phyloP scores from a whole-genome alignment of 2,329 filamentous ascomycete genomes.

The Amauroascus niger region DNA sequence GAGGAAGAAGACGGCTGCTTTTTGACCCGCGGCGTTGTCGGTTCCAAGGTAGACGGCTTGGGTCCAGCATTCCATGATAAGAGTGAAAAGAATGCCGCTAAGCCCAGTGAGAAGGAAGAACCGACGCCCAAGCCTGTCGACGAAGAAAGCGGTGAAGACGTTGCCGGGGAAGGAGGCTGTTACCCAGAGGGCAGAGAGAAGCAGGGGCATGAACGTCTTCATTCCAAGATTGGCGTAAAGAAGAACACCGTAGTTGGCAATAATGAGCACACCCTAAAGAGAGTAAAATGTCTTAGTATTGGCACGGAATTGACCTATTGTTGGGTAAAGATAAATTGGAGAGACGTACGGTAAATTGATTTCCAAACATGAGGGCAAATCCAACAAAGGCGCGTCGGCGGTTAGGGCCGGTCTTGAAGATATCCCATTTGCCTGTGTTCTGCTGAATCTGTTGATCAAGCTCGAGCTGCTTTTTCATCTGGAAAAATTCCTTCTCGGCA shows the following conservation, averaged over 20 bases:
- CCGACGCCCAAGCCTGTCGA: slow-evolving; percentile 33
- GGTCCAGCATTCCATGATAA: slow-evolving; percentile 30
- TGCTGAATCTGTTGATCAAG: slow-evolving; percentile 29
- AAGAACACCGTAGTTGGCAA: slow-evolving; percentile 33
- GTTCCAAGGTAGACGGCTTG: slow-evolving; percentile 30
- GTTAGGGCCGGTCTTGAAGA: slow-evolving; percentile 37
- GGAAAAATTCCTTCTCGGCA: slow-evolving; percentile 35
- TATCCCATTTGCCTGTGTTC: slow-evolving; percentile 30
- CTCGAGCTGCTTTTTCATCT: slow-evolving; percentile 39
- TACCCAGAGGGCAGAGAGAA: slow-evolving; percentile 34
- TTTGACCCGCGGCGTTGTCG: slow-evolving; percentile 27
- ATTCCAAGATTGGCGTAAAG: slow-evolving; percentile 30
- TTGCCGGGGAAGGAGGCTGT: slow-evolving; percentile 33
- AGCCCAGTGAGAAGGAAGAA: slow-evolving; percentile 32
- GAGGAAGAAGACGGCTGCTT: slow-evolving; percentile 34
- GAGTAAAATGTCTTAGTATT: not conserved
- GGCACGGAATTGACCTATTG: not conserved
- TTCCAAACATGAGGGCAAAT: slow-evolving; percentile 34
- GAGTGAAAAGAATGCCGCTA: slow-evolving; percentile 25
- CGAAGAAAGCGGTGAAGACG: slow-evolving; percentile 34
- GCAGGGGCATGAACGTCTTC: slow-evolving; percentile 28
- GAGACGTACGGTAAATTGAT: slow-evolving; percentile 27
- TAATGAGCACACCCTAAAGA: slow-evolving; percentile 22
- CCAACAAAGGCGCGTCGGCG: slow-evolving; percentile 34
- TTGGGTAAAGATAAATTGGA: too few relatives aligned